Conservation (phyloP, 331 rosid genomes). For the Telfairia occidentalis region DNA sequence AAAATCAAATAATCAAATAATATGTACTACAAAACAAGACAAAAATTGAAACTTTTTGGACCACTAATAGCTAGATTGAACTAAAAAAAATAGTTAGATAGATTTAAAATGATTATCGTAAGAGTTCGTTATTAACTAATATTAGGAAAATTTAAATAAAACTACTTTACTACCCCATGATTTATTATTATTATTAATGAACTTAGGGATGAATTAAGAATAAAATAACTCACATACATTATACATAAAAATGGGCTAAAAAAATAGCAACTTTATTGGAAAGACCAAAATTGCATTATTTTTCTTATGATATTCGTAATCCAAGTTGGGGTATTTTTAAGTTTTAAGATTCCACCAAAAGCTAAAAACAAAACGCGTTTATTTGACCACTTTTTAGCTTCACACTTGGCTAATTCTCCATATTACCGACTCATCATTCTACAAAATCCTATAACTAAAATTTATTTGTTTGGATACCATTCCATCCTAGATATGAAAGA, state of each 20-base stretch:
- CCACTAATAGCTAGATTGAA: too few relatives aligned
- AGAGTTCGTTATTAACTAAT: not conserved
- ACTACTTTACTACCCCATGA: not conserved
- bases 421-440: not conserved
- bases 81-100: not conserved
- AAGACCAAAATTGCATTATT: not conserved
- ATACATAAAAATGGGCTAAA: not conserved
- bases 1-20: not conserved
- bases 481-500: too few relatives aligned
- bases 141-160: not conserved
- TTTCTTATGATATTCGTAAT: not conserved
- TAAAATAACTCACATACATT: not conserved
- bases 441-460: not conserved
- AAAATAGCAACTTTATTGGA: not conserved
- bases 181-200: too few relatives aligned
- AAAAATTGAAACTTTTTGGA: not conserved
- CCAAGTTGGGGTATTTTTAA: not conserved
- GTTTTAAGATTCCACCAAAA: slow-evolving; percentile 1
- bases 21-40: too few relatives aligned
- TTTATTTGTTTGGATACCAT: too few relatives aligned
- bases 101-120: not conserved
- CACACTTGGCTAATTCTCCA: not conserved
- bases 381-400: slow-evolving; percentile 9
- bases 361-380: slow-evolving; percentile 10
- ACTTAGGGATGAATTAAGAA: not conserved